phyloP scores from a whole-genome alignment of 148 eudicot genomes.

The Euryodendron excelsum region DNA sequence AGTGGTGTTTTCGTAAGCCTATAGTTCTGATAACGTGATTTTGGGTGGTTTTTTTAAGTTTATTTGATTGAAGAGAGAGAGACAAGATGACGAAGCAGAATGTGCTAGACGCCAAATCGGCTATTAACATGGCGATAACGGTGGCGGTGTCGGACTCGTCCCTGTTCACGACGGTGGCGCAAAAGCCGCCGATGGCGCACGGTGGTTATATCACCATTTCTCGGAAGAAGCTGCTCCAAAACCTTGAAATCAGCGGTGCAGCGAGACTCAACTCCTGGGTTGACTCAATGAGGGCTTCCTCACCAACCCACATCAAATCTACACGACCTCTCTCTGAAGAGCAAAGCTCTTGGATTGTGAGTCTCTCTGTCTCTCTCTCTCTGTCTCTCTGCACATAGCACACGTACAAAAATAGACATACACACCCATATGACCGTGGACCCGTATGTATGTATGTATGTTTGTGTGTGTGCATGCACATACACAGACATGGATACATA shows the following conservation, averaged over 20 bases:
- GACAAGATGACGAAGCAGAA: constrained; percentile 44
- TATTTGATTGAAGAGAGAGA: background rate
- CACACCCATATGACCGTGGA: no score
- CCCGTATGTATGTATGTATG: no score
- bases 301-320: constrained; percentile 69
- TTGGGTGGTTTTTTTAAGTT: constrained; percentile 9
- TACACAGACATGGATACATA: no score
- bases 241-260: constrained; percentile 42
- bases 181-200: constrained; percentile 48
- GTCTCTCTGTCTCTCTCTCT: constrained; percentile 12
- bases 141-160: constrained; percentile 31
- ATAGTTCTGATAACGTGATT: background rate
- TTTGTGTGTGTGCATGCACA: no score
- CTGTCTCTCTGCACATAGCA: no score
- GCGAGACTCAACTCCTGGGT: constrained; percentile 58
- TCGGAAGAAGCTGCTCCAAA: constrained; percentile 48
- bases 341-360: constrained; percentile 45
- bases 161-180: constrained; percentile 29
- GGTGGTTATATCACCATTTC: constrained; percentile 43
- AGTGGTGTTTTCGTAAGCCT: background rate
- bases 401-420: no score
- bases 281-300: constrained; percentile 81
- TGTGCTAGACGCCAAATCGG: constrained; percentile 38
- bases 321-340: constrained; percentile 27
- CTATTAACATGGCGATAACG: constrained; percentile 19